These are phyloP conservation scores for Talaromyces funiculosus DNA, from an alignment of 2,329 filamentous ascomycete species.

Conservation along the genomic window DNA sequence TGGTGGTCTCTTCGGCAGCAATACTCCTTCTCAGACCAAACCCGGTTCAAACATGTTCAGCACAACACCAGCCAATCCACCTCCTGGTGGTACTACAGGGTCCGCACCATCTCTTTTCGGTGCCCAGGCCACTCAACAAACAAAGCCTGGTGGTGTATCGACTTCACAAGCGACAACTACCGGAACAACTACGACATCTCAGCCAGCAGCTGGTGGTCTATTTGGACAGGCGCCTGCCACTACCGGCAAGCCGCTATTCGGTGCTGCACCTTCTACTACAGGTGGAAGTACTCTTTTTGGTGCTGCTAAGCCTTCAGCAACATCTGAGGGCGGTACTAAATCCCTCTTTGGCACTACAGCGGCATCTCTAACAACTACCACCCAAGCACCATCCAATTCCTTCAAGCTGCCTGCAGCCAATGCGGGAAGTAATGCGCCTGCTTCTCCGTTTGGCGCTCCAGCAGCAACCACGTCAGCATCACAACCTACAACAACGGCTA, in stretches of 20 bases:
- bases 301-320: constrained; percentile 16
- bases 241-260: constrained; percentile 27
- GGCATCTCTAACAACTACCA: constrained; percentile 15
- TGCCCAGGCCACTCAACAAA: constrained; percentile 21
- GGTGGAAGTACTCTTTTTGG: neutral
- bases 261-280: constrained; percentile 22
- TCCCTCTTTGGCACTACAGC: constrained; percentile 24
- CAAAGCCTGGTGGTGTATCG: constrained; percentile 23
- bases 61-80: constrained; percentile 44
- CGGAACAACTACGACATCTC: constrained; percentile 19
- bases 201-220: constrained; percentile 25
- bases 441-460: constrained; percentile 9
- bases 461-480: constrained; percentile 15
- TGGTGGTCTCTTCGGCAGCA: constrained; percentile 30
- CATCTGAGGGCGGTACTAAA: constrained; percentile 23
- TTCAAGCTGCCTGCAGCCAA: constrained; percentile 26
- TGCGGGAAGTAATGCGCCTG: constrained; percentile 12
- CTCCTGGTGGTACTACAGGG: constrained; percentile 32
- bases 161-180: constrained; percentile 22
- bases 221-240: constrained; percentile 21
- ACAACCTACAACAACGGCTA: constrained; percentile 21
- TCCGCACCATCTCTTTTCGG: constrained; percentile 26
- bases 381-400: constrained; percentile 23
- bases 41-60: constrained; percentile 28
- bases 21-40: constrained; percentile 36